Percentiles rank a stretch among this genome's conserved stretches.
Evolutionary conservation across 2,329 filamentous ascomycete species (phyloP).

Genomic region (Pleomassaria siparia): DNA sequence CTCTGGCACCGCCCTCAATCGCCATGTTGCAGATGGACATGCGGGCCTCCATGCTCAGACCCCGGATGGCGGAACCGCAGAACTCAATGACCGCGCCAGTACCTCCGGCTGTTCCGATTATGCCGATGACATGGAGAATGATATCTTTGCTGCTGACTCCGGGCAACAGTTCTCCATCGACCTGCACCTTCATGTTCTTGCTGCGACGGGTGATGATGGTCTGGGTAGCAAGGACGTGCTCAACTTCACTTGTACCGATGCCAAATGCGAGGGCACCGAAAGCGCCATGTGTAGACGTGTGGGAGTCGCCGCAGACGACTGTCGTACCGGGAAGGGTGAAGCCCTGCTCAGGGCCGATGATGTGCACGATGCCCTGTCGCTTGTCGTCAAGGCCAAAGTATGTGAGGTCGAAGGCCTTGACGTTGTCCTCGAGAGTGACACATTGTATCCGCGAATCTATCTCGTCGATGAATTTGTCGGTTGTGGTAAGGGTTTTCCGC

Average conservation of each 20-base stretch:
- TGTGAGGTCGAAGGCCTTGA: slow-evolving; percentile 93
- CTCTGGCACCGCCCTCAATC: slow-evolving; percentile 91
- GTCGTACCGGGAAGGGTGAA: slow-evolving; percentile 98
- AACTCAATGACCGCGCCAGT: slow-evolving; percentile 96
- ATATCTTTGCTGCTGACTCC: slow-evolving; percentile 97
- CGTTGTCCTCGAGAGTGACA: slow-evolving; percentile 93
- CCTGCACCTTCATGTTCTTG: slow-evolving; percentile 98
- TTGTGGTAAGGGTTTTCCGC: slow-evolving; percentile 90
- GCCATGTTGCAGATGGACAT: slow-evolving; percentile 99
- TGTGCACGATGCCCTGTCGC: slow-evolving; percentile 96
- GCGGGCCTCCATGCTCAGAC: slow-evolving; percentile 90
- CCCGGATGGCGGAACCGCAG: slow-evolving; percentile 89
- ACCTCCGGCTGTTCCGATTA: slow-evolving; percentile 92
- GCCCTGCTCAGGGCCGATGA: slow-evolving; percentile 97
- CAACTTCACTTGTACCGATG: slow-evolving; percentile 97
- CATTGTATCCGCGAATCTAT: slow-evolving; percentile 92
- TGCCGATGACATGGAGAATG: slow-evolving; percentile 86
- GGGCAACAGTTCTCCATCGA: slow-evolving; percentile 84
- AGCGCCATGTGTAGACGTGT: slow-evolving; percentile 96
- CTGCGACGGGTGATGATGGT: slow-evolving; percentile 91
- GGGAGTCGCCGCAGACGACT: slow-evolving; percentile 95
- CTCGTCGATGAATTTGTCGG: slow-evolving; percentile 91
- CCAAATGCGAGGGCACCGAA: slow-evolving; percentile 94
- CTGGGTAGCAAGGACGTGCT: slow-evolving; percentile 96
- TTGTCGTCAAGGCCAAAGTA: slow-evolving; percentile 97